Evolutionary conservation across 2,329 filamentous ascomycete genomes (phyloP), one percentile per base, ranked within the genome.

Genomic region (Sporothrix dimorphospora): DNA sequence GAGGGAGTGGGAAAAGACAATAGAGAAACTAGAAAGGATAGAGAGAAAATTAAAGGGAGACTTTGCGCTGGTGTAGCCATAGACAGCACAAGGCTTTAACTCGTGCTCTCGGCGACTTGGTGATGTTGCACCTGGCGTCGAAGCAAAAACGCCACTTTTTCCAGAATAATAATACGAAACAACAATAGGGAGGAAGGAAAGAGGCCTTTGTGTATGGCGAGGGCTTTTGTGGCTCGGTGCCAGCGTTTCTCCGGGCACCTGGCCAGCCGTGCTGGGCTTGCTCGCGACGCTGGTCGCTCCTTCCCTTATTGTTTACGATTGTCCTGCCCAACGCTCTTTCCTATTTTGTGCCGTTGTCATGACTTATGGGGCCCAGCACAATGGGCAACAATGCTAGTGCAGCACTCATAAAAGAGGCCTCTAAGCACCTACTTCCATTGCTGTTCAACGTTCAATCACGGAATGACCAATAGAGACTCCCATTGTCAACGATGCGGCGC

Each of bases 61-160:
- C 27, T 7, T 34, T 27, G 9, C 7, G 8, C 38, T 24, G 12
- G 57, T 65, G 69, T 65, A 71, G 69, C 61, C 69, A 42, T 16
- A 40, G 21, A 34, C n/a, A 53, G 1, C 12, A 30, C 11, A 69
- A 9, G 45, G 19, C 34, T 34, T 66, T 7, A 4, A 7, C 19
- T 51, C 40, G 57, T 70, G 42, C 69, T 7, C 69, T 70, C 57
- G 69, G 69, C 57, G 69, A 66, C 47, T 53, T 53, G 57, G 69
- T 65, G 69, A 55, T 66, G 69, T 66, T 24, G 69, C 30, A 70
- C 69, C n/a, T 38, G 57, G 69, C 57, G 69, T 53, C 21, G 42
- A 63, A 19, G 45, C 30, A 49, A 34, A 59, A 61, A 69, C 69
- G 69, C 69, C 69, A 65, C 57, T 27, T 40, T 49, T 69, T 69